Evolutionary conservation across 1,284 basidiomycete species (phyloP).

Genomic region (Tylopilus microsporus): DNA sequence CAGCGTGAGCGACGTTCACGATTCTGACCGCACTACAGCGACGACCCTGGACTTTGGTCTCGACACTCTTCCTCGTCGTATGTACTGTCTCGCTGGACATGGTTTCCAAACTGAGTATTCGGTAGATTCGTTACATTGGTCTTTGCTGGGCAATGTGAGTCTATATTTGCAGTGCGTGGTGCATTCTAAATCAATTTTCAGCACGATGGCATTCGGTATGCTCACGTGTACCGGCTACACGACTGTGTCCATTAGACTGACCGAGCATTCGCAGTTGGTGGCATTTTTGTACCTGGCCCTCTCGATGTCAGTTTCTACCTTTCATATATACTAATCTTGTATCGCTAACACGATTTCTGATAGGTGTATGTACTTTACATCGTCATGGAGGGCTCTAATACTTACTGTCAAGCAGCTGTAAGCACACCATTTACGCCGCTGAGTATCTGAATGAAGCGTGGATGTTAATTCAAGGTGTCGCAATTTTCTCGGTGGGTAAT

Average conservation of each 20-base stretch:
- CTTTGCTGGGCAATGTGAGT: constrained; percentile 3
- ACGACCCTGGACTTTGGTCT: constrained; percentile 7
- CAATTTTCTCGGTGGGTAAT: neutral
- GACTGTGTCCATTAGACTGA: too few species aligned
- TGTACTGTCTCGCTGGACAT: neutral
- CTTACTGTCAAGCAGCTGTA: constrained; percentile 12
- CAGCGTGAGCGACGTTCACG: neutral
- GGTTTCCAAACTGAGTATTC: neutral
- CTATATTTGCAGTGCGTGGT: neutral
- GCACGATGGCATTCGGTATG: neutral
- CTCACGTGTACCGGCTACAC: neutral
- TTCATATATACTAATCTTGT: neutral
- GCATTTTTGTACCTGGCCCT: constrained; percentile 2
- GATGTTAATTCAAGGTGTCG: constrained; percentile 1
- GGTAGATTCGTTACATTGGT: constrained; percentile 10
- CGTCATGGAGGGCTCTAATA: neutral
- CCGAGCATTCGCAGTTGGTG: neutral
- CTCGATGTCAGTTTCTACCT: neutral
- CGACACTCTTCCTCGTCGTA: constrained; percentile 11
- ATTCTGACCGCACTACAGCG: neutral
- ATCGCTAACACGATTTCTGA: neutral
- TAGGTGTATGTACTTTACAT: constrained; percentile 7
- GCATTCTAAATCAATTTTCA: neutral
- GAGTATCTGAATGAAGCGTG: neutral
- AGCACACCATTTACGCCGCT: neutral